Evolutionary conservation across 1,284 basidiomycete genomes (phyloP), one percentile per base, ranked within the genome.

Genomic region (Rhodotorula mucilaginosa): DNA sequence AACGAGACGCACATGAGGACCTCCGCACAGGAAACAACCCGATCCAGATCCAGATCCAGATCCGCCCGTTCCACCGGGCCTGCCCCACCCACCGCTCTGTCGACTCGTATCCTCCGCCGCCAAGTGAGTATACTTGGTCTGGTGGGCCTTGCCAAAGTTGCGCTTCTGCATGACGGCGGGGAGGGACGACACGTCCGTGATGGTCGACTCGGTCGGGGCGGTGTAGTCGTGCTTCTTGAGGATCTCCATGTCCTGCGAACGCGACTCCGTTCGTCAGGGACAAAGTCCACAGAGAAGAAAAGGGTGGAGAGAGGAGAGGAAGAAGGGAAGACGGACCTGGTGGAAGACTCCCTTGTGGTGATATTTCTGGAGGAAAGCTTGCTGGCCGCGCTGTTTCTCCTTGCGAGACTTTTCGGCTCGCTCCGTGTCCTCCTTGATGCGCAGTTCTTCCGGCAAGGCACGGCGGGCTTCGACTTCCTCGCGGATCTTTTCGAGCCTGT

Each of bases 331-430:
- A 90, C 92, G 86, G 92, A 92, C 78, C 61, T 80, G 77, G 82
- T 97, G 94, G 85, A 99, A 99, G 70, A 94, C 95, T 78, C 97
- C 97, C 83, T 97, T 98, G 84, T 99, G 97, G 88, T 94, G 98
- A 81, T 97, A 99, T 83, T 97, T 98, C 81, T 99, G 94, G 78
- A 98, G 82, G 83, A 99, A 98, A 78, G 89, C 59, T 69, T 74
- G 69, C 81, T 94, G 91, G 4, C 92, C 93, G 78, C 93, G 90
- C 2, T 75, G 62, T 82, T 95, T 94, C 65, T 90, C 89, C 67
- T 89, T 88, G 65, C 95, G 85, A 54, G 87, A 84, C 80, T 90
- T 87, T 73, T 92, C 86, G 4, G 94, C 95, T 59, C 85, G 87
- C 80, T 91, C 94, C 71, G 93, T 79, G 80, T 99, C 96, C 81